Percentiles rank a stretch among this genome's conserved stretches.
phyloP scores from a whole-genome alignment of 495 filamentous ascomycete species.

The Hyaloscypha hepaticicola region DNA sequence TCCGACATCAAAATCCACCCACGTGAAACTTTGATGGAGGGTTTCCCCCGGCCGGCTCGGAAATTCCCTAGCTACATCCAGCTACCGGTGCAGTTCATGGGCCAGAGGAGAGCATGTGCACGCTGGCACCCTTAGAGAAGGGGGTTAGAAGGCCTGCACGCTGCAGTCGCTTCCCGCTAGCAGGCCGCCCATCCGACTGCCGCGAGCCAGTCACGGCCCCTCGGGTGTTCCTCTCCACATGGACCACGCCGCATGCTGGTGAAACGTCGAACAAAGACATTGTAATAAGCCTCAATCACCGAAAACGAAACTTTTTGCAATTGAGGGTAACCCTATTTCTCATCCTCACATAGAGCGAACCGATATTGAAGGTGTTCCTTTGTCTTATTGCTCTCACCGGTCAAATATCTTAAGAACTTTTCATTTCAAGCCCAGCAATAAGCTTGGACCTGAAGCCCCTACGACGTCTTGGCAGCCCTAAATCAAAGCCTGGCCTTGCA shows the following conservation, averaged over 20 bases:
- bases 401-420: not conserved
- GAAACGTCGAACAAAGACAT: not conserved
- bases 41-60: not conserved
- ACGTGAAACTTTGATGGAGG: not conserved
- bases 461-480: not conserved
- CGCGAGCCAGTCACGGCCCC: constrained; percentile 3
- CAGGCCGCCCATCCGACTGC: constrained; percentile 8
- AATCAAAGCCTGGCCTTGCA: not conserved
- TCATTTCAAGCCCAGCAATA: not conserved
- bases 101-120: not conserved
- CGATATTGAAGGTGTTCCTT: not conserved
- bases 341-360: not conserved
- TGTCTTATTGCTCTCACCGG: not conserved
- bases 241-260: not conserved
- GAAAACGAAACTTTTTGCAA: too few relatives aligned
- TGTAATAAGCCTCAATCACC: not conserved
- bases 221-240: not conserved
- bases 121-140: not conserved
- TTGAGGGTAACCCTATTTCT: not conserved
- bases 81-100: not conserved
- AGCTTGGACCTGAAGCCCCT: not conserved
- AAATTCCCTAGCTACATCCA: not conserved
- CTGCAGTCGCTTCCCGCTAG: not conserved
- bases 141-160: not conserved
- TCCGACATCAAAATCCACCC: constrained; percentile 2